Percentiles rank a stretch among this genome's conserved stretches.
Conservation (phyloP, 129 eudicot species). For the Ambrosia artemisiifolia region DNA sequence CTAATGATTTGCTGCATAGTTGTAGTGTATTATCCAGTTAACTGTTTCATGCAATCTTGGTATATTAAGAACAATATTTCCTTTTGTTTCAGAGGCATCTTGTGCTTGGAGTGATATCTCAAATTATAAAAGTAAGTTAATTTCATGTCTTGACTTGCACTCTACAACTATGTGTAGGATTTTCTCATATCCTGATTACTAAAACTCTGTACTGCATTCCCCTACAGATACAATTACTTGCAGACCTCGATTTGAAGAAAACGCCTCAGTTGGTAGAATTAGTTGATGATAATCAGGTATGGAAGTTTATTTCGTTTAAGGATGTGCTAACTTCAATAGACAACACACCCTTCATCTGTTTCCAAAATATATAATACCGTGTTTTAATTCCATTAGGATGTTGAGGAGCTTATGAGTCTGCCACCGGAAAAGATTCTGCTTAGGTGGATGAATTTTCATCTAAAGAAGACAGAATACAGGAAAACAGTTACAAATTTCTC, state of each 20-base stretch:
- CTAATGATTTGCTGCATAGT: background rate
- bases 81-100: constrained; percentile 84
- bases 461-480: constrained; percentile 66
- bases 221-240: constrained; percentile 80
- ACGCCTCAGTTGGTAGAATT: constrained; percentile 93
- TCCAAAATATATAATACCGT: constrained; percentile 4
- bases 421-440: constrained; percentile 93
- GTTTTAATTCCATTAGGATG: constrained; percentile 51
- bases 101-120: constrained; percentile 94
- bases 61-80: constrained; percentile 3
- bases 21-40: background rate
- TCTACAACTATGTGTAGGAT: background rate
- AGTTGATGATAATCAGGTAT: constrained; percentile 83
- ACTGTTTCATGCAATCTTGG: background rate
- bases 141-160: constrained; percentile 8
- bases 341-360: background rate
- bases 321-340: background rate
- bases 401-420: constrained; percentile 91
- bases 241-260: constrained; percentile 88
- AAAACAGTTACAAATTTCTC: constrained; percentile 89
- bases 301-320: background rate
- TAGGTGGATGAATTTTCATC: constrained; percentile 96
- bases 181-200: constrained; percentile 11
- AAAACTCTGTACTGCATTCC: constrained; percentile 7
- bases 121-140: constrained; percentile 76